A percentile compares a stretch with the other conserved stretches of the same genome.
These are phyloP conservation scores for Penicillium sp. DNA, from an alignment of 2,329 filamentous ascomycete species.

Conservation along the genomic window DNA sequence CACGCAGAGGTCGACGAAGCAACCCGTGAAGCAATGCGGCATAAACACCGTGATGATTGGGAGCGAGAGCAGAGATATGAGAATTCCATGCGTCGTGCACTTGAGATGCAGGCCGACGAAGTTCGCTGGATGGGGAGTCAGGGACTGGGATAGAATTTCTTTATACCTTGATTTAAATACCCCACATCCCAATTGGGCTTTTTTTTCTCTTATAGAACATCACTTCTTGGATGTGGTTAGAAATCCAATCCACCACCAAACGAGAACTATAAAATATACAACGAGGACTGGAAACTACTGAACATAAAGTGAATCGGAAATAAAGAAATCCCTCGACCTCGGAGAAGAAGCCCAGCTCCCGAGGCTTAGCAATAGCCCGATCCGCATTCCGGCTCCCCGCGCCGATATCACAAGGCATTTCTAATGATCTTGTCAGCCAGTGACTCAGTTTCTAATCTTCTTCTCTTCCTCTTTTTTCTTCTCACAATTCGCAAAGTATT, in stretches of 20 bases:
- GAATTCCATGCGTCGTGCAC: slow-evolving; percentile 69
- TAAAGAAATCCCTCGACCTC: background rate
- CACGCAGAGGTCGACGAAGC: slow-evolving; percentile 30
- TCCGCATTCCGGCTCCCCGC: slow-evolving; percentile 20
- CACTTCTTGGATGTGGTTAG: too few relatives aligned
- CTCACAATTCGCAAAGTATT: background rate
- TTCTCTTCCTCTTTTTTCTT: background rate
- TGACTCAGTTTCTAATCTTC: slow-evolving; percentile 5
- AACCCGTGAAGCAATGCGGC: slow-evolving; percentile 32
- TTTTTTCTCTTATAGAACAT: background rate
- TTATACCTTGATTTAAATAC: background rate
- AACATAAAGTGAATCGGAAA: background rate
- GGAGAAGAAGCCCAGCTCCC: background rate
- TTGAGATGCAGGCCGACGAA: slow-evolving; percentile 77
- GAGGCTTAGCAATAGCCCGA: slow-evolving; percentile 13
- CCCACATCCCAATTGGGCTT: background rate
- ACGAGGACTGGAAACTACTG: too few relatives aligned
- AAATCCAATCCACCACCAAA: too few relatives aligned
- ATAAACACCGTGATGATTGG: slow-evolving; percentile 33
- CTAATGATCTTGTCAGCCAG: slow-evolving; percentile 27
- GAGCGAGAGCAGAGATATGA: slow-evolving; percentile 57
- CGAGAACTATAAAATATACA: too few relatives aligned
- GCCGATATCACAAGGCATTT: slow-evolving; percentile 24
- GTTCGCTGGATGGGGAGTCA: slow-evolving; percentile 67
- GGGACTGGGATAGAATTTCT: slow-evolving; percentile 12